Conservation (phyloP, 495 filamentous ascomycete genomes). For the Aspergillus sclerotioniger region DNA sequence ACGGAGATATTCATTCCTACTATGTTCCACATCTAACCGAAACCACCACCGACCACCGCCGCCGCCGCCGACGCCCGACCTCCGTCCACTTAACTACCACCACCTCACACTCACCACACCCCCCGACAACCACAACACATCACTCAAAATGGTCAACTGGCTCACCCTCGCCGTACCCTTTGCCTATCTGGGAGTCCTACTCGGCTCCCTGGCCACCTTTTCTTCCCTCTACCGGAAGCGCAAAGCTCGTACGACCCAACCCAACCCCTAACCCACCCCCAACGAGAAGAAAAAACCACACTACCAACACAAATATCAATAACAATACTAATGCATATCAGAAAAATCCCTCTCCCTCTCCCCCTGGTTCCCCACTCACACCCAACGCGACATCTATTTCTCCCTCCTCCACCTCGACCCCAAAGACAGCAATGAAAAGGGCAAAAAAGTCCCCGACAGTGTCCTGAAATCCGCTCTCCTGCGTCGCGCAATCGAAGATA, state of each 20-base stretch:
- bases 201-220: slow-evolving; percentile 87
- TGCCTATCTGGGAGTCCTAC: slow-evolving; percentile 81
- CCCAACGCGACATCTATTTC: slow-evolving; percentile 91
- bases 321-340: slow-evolving; percentile 25
- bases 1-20: too few relatives aligned
- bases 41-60: neutral
- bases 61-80: neutral
- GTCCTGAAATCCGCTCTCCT: slow-evolving; percentile 88
- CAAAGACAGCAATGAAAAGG: slow-evolving; percentile 42
- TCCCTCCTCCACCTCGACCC: slow-evolving; percentile 85
- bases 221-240: slow-evolving; percentile 89
- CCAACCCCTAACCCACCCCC: neutral
- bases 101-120: neutral
- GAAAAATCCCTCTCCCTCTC: slow-evolving; percentile 75
- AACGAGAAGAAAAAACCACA: too few relatives aligned
- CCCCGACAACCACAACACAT: neutral
- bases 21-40: neutral
- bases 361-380: slow-evolving; percentile 88
- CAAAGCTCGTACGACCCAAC: slow-evolving; percentile 66
- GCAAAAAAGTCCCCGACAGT: slow-evolving; percentile 80
- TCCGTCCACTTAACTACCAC: neutral
- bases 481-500: slow-evolving; percentile 85
- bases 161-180: slow-evolving; percentile 75
- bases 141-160: slow-evolving; percentile 66
- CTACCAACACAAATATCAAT: neutral